phyloP scores from a whole-genome alignment of 106 monocot species.

The Dendrobium huoshanense region DNA sequence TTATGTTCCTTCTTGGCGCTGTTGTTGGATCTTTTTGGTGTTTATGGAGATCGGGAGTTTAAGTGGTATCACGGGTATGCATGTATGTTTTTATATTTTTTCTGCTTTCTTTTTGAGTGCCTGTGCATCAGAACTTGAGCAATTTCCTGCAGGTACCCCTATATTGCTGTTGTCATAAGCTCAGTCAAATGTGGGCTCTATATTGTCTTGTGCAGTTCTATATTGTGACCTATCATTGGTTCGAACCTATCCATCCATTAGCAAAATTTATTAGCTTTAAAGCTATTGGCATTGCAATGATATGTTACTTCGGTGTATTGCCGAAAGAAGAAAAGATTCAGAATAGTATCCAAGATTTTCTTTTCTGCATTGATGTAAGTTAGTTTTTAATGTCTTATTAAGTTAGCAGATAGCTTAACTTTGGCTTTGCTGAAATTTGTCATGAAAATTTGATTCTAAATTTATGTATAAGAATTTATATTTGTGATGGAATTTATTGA shows the following conservation, averaged over 20 bases:
- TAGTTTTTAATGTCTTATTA: background rate
- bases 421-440: background rate
- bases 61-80: conserved; percentile 86
- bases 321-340: conserved; percentile 67
- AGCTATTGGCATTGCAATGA: conserved; percentile 65
- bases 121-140: background rate
- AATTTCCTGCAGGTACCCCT: conserved; percentile 62
- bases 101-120: background rate
- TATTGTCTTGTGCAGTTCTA: conserved; percentile 88
- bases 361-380: conserved; percentile 79
- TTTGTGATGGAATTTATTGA: background rate
- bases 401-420: background rate
- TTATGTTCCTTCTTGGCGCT: conserved; percentile 69
- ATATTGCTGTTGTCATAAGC: conserved; percentile 67
- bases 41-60: conserved; percentile 85
- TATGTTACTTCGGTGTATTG: conserved; percentile 67
- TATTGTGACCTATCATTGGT: conserved; percentile 58
- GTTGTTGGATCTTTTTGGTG: conserved; percentile 66
- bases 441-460: background rate
- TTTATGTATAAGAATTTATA: background rate
- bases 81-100: background rate
- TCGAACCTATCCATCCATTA: conserved; percentile 60
- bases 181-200: conserved; percentile 92
- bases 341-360: conserved; percentile 74
- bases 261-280: conserved; percentile 94